Percentiles rank a stretch among this genome's conserved stretches.
Evolutionary conservation across 495 filamentous ascomycete species (phyloP).

Genomic region (Evernia prunastri): DNA sequence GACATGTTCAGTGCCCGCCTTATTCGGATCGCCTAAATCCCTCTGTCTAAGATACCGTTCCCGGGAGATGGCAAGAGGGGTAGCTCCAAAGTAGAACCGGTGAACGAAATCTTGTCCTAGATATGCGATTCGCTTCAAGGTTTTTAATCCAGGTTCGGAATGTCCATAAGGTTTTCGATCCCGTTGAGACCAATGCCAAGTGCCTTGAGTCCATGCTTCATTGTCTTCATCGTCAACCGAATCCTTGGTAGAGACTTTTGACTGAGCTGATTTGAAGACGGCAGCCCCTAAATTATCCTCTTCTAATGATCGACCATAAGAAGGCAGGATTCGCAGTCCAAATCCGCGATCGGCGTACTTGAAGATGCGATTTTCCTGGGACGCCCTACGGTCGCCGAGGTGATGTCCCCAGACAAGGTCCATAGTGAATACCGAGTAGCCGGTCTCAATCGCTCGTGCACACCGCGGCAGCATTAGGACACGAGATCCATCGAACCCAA

Average conservation of each 20-base stretch:
- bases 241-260: background rate
- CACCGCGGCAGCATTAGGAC: slow-evolving; percentile 36
- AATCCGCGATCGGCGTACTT: slow-evolving; percentile 36
- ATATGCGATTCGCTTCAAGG: slow-evolving; percentile 31
- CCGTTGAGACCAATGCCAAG: background rate
- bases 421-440: slow-evolving; percentile 36
- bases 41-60: slow-evolving; percentile 14
- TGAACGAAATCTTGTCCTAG: slow-evolving; percentile 29
- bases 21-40: background rate
- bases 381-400: slow-evolving; percentile 30
- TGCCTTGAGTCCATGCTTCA: background rate
- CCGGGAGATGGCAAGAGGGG: slow-evolving; percentile 9
- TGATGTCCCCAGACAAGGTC: slow-evolving; percentile 35
- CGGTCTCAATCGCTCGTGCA: slow-evolving; percentile 35
- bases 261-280: background rate
- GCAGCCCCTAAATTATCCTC: slow-evolving; percentile 6
- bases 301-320: slow-evolving; percentile 29
- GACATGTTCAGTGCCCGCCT: background rate
- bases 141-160: slow-evolving; percentile 31
- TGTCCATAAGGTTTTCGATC: slow-evolving; percentile 10
- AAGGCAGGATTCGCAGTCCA: slow-evolving; percentile 31
- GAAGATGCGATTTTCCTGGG: slow-evolving; percentile 30
- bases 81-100: slow-evolving; percentile 24
- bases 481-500: slow-evolving; percentile 32
- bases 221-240: background rate